Conservation (phyloP, 371 early-diverging fungal species). For the Coemansia sp. region DNA sequence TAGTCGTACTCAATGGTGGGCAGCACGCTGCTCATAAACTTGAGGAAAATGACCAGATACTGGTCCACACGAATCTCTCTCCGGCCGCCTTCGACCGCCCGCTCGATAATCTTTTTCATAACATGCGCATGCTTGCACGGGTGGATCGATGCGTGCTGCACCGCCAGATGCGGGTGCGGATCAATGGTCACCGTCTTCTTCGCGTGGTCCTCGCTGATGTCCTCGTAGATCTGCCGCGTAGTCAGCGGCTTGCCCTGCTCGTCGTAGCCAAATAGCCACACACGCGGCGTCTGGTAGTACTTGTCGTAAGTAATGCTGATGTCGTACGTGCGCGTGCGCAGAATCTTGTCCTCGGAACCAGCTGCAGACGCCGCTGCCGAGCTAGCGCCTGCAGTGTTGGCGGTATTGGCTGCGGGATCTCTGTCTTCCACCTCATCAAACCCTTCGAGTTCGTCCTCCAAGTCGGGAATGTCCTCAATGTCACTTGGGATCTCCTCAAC, state of each 20-base stretch:
- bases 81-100: slow-evolving; percentile 57
- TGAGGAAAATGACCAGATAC: slow-evolving; percentile 91
- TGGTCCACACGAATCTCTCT: slow-evolving; percentile 88
- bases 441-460: slow-evolving; percentile 77
- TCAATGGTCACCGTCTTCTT: slow-evolving; percentile 98
- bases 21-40: slow-evolving; percentile 94
- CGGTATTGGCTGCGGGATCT: slow-evolving; percentile 31
- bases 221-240: slow-evolving; percentile 86
- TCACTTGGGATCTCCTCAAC: slow-evolving; percentile 64
- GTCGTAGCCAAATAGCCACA: slow-evolving; percentile 96
- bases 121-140: slow-evolving; percentile 98
- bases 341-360: slow-evolving; percentile 74
- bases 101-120: slow-evolving; percentile 93
- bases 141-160: slow-evolving; percentile 89
- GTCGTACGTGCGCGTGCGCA: slow-evolving; percentile 94
- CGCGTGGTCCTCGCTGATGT: slow-evolving; percentile 96
- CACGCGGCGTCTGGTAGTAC: slow-evolving; percentile 95
- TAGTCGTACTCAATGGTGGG: slow-evolving; percentile 98
- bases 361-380: slow-evolving; percentile 1
- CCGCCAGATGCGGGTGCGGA: slow-evolving; percentile 85
- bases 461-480: slow-evolving; percentile 90
- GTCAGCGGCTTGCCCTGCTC: slow-evolving; percentile 87
- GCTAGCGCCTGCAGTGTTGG: slow-evolving; percentile 9
- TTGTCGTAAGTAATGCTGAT: slow-evolving; percentile 98
- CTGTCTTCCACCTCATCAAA: slow-evolving; percentile 45